Percentiles rank a stretch among this genome's conserved stretches.
phyloP scores from a whole-genome alignment of 441 rosid genomes.

The Brassica balearica region DNA sequence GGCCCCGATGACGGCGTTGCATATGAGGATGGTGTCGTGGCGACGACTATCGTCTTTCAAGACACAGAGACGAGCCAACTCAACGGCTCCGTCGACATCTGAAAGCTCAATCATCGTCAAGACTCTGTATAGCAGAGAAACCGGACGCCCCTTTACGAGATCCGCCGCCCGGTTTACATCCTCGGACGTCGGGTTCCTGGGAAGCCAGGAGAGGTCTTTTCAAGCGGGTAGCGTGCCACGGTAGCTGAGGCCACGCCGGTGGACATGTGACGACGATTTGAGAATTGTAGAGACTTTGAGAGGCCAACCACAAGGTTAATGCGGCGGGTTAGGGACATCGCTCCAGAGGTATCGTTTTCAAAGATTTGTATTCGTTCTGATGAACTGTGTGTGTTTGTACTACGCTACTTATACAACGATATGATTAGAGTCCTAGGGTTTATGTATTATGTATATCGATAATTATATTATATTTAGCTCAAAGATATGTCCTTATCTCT shows the following conservation, averaged over 20 bases:
- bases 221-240: not conserved
- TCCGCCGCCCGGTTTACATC: not conserved
- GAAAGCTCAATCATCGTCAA: not conserved
- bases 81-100: not conserved
- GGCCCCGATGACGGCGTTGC: conserved; percentile 6
- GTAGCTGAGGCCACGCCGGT: not conserved
- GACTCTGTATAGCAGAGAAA: conserved; percentile 3
- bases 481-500: not conserved
- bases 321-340: not conserved
- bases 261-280: conserved; percentile 5
- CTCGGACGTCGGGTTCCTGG: not conserved
- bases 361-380: not conserved
- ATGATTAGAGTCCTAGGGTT: too few species aligned
- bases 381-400: too few species aligned
- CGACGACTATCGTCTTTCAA: not conserved
- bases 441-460: too few species aligned
- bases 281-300: not conserved
- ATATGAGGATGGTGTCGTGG: not conserved
- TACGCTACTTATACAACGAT: too few species aligned
- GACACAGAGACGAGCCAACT: not conserved
- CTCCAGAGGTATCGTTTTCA: not conserved
- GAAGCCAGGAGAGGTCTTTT: conserved; percentile 7
- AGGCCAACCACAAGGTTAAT: not conserved
- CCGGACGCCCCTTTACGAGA: not conserved
- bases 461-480: not conserved